Percentiles rank a stretch among this genome's conserved stretches.
Conservation (phyloP, 23 red algal species). For the Agarophyton chilense region DNA sequence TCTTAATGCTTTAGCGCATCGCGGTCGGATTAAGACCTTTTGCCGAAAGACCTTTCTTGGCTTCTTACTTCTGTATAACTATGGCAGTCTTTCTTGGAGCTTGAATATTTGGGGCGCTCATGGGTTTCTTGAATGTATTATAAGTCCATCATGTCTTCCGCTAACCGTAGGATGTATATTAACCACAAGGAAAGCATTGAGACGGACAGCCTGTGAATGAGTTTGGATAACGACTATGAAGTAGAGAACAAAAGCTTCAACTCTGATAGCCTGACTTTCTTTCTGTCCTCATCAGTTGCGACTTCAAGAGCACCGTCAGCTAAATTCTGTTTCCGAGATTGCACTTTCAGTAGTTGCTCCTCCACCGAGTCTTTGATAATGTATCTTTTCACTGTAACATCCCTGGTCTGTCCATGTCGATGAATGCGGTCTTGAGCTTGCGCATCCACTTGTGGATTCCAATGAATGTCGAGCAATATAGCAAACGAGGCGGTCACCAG, state of each 20-base stretch:
- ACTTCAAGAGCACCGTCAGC: conserved; percentile 70
- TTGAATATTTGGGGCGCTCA: conserved; percentile 52
- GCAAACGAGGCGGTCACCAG: conserved; percentile 68
- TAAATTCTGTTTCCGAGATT: conserved; percentile 81
- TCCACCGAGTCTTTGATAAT: conserved; percentile 77
- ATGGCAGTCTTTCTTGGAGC: conserved; percentile 18
- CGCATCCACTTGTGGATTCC: conserved; percentile 89
- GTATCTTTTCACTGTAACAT: conserved; percentile 69
- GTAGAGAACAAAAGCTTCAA: conserved; percentile 64
- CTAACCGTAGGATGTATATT: conserved; percentile 22
- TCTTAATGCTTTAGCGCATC: conserved; percentile 14
- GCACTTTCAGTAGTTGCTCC: conserved; percentile 72
- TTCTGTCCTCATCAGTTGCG: conserved; percentile 67
- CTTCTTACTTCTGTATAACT: not conserved
- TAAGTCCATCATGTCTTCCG: conserved; percentile 56
- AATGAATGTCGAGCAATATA: conserved; percentile 81
- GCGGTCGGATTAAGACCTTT: not conserved
- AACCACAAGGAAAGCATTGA: not conserved
- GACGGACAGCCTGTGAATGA: not conserved
- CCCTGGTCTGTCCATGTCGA: conserved; percentile 73
- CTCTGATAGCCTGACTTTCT: conserved; percentile 48
- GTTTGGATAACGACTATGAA: not conserved
- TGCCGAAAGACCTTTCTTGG: not conserved
- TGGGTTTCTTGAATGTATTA: conserved; percentile 12
- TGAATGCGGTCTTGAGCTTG: conserved; percentile 92